Evolutionary conservation across 2,329 filamentous ascomycete species (phyloP), one percentile per base, ranked within the genome.

Genomic region (Pseudogymnoascus sp.): DNA sequence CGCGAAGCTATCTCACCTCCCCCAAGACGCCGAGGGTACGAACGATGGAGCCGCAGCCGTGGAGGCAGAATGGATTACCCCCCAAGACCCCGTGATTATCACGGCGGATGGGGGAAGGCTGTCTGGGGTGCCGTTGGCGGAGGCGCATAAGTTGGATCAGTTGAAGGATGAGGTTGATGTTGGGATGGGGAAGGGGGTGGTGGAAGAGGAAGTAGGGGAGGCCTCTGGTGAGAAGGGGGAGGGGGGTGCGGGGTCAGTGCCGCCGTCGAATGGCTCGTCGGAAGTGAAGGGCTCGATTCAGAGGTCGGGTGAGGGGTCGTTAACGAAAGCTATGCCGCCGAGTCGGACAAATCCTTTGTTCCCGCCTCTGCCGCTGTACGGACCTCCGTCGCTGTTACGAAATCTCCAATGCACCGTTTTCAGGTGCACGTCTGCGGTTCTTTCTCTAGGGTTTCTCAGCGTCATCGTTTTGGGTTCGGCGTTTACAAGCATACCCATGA

Each of bases 361-460:
- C 67, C 92, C 92, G 5, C 90, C 91, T 1, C 75, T 96, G 7
- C 92, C 92, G 0, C 78, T 91, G 0, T 96, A 96, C 69, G 90
- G 90, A 0, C 88, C 91, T 0, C 86, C 91, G 0, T 87, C 88
- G 0, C 61, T 83, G 0, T 64, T 87, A n/a, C 81, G 86, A 59
- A 79, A 84, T 33, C 33, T 91, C 0, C 87, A 92, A 67, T 90
- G 84, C 71, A 74, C 80, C 31, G 76, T 81, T 14, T 89, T 94
- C 65, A 82, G 87, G 8, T 67, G 83, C 1, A 82, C 86, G 0
- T 91, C 91, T 0, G 89, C 90, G 64, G 81, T 92, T 38, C 78
- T 96, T 0, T 95, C 91, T 40, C 78, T 95, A 0, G 80, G 81
- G 0, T 96, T 97, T 69, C 81, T 97, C 0, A 78, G 83, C 0